Conservation (phyloP, 1,284 basidiomycete species). For the Naganishia albida region DNA sequence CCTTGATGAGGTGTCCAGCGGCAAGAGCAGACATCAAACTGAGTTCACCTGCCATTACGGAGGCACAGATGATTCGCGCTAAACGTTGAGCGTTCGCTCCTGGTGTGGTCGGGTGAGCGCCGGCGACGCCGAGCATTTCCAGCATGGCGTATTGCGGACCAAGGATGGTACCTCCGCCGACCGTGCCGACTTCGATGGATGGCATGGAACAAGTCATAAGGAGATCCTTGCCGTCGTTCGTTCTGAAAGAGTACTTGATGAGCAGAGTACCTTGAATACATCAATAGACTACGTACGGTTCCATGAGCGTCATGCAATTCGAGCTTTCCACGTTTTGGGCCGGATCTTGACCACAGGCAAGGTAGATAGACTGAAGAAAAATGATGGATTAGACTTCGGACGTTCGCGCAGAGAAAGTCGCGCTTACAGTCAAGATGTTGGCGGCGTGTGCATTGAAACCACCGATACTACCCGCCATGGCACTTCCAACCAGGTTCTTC, state of each 20-base stretch:
- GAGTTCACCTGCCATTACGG: constrained; percentile 93
- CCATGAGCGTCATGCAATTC: constrained; percentile 98
- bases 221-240: constrained; percentile 85
- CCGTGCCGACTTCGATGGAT: constrained; percentile 92
- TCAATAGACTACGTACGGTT: constrained; percentile 68
- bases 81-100: constrained; percentile 84
- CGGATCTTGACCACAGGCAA: constrained; percentile 97
- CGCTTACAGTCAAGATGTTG: constrained; percentile 80
- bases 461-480: constrained; percentile 95
- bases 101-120: constrained; percentile 77
- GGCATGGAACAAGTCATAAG: constrained; percentile 93
- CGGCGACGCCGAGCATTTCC: constrained; percentile 85
- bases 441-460: constrained; percentile 99
- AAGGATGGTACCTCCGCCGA: constrained; percentile 92
- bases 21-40: constrained; percentile 85
- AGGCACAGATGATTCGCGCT: constrained; percentile 80
- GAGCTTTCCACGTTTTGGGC: constrained; percentile 99
- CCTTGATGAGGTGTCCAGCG: constrained; percentile 85
- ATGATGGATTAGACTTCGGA: neutral
- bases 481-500: constrained; percentile 97
- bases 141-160: constrained; percentile 85
- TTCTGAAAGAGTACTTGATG: constrained; percentile 55
- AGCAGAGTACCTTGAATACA: constrained; percentile 21
- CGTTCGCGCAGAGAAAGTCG: neutral
- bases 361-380: constrained; percentile 68